phyloP scores from a whole-genome alignment of 371 early-diverging fungal genomes.

The Enterocytospora artemiae region DNA sequence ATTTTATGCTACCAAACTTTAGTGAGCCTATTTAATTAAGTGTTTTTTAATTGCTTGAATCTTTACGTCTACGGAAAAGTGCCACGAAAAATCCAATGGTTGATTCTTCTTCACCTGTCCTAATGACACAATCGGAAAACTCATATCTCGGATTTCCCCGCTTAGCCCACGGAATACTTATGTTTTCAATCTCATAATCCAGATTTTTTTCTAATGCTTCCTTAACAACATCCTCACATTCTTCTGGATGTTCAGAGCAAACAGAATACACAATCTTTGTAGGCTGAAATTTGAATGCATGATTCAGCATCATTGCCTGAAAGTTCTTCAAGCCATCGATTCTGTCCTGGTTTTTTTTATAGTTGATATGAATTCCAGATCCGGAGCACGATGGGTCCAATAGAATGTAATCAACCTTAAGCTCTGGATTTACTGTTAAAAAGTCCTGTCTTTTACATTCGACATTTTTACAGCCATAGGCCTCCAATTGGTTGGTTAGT shows the following conservation, averaged over 20 bases:
- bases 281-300: constrained; percentile 61
- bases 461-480: constrained; percentile 72
- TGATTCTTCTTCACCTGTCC: constrained; percentile 21
- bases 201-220: constrained; percentile 46
- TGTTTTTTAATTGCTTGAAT: constrained; percentile 3
- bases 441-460: constrained; percentile 37
- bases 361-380: constrained; percentile 65
- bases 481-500: constrained; percentile 64
- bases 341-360: constrained; percentile 61
- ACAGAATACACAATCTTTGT: constrained; percentile 79
- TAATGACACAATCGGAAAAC: constrained; percentile 39
- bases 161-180: constrained; percentile 60
- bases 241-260: constrained; percentile 78
- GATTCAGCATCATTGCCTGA: constrained; percentile 49
- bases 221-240: constrained; percentile 82
- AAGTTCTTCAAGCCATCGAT: constrained; percentile 58
- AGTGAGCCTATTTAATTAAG: neutral
- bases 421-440: constrained; percentile 58
- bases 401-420: constrained; percentile 70
- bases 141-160: constrained; percentile 31
- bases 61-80: constrained; percentile 40
- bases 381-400: constrained; percentile 95
- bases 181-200: constrained; percentile 57
- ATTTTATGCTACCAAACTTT: neutral
- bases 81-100: constrained; percentile 50